Evolutionary conservation across 225 moss, liverwort and hornwort genomes (phyloP).

Genomic region (Pseudoscleropodium purum): DNA sequence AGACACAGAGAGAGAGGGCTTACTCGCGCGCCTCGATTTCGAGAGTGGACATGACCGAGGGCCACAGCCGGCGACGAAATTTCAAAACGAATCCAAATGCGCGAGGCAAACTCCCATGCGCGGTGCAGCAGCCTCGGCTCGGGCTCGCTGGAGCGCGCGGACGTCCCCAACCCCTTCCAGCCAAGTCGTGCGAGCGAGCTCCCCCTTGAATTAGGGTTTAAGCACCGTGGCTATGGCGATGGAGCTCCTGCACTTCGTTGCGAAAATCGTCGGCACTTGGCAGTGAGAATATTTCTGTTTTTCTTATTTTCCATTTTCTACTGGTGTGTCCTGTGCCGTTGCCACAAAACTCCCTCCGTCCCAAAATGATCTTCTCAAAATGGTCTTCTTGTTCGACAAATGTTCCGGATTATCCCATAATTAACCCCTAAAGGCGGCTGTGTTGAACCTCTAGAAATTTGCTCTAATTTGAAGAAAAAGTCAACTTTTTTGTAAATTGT

Average conservation of each 20-base stretch:
- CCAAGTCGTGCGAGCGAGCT: background rate
- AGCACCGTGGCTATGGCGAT: background rate
- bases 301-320: too few relatives aligned
- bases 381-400: too few relatives aligned
- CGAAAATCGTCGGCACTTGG: background rate
- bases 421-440: too few relatives aligned
- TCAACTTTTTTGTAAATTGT: too few relatives aligned
- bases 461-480: too few relatives aligned
- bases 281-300: too few relatives aligned
- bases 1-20: background rate
- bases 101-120: background rate
- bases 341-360: too few relatives aligned
- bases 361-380: too few relatives aligned
- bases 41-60: conserved; percentile 89
- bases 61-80: background rate
- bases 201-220: background rate
- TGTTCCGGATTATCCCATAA: too few relatives aligned
- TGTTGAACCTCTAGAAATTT: too few relatives aligned
- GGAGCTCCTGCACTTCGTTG: background rate
- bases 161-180: background rate
- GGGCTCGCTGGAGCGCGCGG: background rate
- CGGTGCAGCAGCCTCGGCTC: background rate
- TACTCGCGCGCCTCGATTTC: conserved; percentile 99
- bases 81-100: background rate
- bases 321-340: too few relatives aligned